Conservation (phyloP, 1,139 yeast genomes). For the Scheffersomyces insectosa region DNA sequence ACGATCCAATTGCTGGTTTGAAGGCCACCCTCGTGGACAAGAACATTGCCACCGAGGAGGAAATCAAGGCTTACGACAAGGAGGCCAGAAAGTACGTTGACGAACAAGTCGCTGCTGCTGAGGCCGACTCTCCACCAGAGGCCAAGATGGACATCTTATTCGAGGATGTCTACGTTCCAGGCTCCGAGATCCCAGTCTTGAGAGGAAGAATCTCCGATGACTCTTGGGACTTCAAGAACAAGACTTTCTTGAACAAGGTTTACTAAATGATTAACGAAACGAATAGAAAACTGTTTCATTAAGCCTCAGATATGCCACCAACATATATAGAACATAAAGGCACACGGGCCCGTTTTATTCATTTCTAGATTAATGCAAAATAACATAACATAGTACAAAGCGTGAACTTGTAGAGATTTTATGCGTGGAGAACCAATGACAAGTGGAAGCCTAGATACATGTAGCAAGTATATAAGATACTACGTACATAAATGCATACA, state of each 20-base stretch:
- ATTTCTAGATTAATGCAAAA: too few relatives aligned
- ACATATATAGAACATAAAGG: not conserved
- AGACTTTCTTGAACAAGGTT: constrained; percentile 62
- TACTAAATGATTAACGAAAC: constrained; percentile 25
- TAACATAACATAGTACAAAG: too few relatives aligned
- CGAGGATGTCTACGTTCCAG: constrained; percentile 96
- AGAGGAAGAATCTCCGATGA: constrained; percentile 98
- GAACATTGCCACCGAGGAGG: constrained; percentile 88
- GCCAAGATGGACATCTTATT: constrained; percentile 92
- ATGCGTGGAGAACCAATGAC: too few relatives aligned
- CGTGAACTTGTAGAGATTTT: too few relatives aligned
- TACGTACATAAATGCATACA: too few relatives aligned
- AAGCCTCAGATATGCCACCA: not conserved
- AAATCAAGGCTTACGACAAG: constrained; percentile 91
- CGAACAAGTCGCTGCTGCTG: constrained; percentile 92
- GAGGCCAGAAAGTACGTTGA: constrained; percentile 94
- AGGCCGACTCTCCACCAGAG: constrained; percentile 92
- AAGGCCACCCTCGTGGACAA: constrained; percentile 82
- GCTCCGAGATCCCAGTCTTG: constrained; percentile 86
- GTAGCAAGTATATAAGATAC: too few relatives aligned
- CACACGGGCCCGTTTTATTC: too few relatives aligned
- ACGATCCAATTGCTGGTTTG: constrained; percentile 96
- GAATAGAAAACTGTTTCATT: not conserved
- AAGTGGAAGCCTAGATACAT: too few relatives aligned
- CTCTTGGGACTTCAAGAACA: constrained; percentile 80